Conservation (phyloP, 768 basidiomycete genomes). For the Sporobolomyces pararoseus region DNA sequence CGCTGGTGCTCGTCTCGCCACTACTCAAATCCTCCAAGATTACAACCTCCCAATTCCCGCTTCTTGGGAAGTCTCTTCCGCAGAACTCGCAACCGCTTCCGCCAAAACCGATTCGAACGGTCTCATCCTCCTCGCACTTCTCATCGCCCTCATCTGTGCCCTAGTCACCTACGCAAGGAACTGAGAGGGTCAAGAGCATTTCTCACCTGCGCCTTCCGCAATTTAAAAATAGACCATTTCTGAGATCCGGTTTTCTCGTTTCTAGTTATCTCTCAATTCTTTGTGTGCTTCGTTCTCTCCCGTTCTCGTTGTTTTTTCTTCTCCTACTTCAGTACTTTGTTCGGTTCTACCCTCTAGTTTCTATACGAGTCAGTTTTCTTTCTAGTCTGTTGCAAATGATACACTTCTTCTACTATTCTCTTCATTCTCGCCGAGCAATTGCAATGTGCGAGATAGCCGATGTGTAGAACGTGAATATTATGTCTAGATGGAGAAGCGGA, state of each 20-base stretch:
- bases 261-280: neutral
- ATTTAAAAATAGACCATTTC: neutral
- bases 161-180: conserved; percentile 8
- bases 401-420: neutral
- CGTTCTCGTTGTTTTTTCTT: neutral
- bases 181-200: neutral
- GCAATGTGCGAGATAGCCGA: too few relatives aligned
- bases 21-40: conserved; percentile 49
- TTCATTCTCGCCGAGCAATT: too few relatives aligned
- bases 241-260: neutral
- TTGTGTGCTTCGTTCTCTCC: neutral
- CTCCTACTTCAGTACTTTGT: neutral
- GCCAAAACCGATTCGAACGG: conserved; percentile 31
- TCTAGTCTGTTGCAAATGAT: conserved; percentile 12
- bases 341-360: neutral
- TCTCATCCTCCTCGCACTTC: conserved; percentile 4
- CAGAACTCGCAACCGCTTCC: conserved; percentile 32
- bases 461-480: too few relatives aligned
- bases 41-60: conserved; percentile 42
- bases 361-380: neutral
- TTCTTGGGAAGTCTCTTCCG: conserved; percentile 23
- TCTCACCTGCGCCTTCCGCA: too few relatives aligned
- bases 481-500: too few relatives aligned
- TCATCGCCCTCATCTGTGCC: conserved; percentile 18
- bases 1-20: conserved; percentile 50